phyloP scores from a whole-genome alignment of 164 flowering plant genomes.

The Hamamelis virginiana region DNA sequence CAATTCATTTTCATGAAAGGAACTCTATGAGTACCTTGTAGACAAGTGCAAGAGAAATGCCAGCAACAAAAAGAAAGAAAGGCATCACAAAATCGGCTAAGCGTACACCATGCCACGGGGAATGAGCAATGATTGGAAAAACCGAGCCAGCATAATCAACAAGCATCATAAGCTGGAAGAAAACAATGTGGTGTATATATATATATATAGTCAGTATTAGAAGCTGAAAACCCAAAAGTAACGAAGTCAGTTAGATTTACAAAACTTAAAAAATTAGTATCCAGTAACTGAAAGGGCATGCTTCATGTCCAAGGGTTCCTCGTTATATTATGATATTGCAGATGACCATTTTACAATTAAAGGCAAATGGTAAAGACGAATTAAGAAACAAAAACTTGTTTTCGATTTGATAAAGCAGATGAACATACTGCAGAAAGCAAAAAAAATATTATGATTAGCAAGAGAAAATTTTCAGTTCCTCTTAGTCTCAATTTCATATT shows the following conservation, averaged over 20 bases:
- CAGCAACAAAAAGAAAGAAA: slow-evolving; percentile 68
- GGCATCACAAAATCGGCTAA: slow-evolving; percentile 87
- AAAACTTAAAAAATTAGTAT: not conserved
- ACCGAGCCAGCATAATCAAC: slow-evolving; percentile 63
- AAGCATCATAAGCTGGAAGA: slow-evolving; percentile 65
- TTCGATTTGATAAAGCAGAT: no score
- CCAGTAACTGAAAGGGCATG: no score
- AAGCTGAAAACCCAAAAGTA: not conserved
- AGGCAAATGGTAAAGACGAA: no score
- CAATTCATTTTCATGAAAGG: not conserved
- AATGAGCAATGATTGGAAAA: slow-evolving; percentile 55
- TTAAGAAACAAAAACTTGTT: no score
- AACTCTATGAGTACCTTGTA: slow-evolving; percentile 48
- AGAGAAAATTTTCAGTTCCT: no score
- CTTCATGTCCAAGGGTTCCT: no score
- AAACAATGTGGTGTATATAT: not conserved
- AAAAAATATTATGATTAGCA: no score
- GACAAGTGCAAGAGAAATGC: slow-evolving; percentile 64
- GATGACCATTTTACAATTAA: no score
- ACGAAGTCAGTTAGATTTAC: not conserved
- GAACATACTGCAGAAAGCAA: no score
- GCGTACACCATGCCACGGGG: slow-evolving; percentile 71
- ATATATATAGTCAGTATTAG: no score
- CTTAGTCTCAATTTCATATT: no score
- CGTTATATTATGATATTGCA: no score